phyloP scores from a whole-genome alignment of 208 protist genomes.

The Wallacemonas sp. region DNA sequence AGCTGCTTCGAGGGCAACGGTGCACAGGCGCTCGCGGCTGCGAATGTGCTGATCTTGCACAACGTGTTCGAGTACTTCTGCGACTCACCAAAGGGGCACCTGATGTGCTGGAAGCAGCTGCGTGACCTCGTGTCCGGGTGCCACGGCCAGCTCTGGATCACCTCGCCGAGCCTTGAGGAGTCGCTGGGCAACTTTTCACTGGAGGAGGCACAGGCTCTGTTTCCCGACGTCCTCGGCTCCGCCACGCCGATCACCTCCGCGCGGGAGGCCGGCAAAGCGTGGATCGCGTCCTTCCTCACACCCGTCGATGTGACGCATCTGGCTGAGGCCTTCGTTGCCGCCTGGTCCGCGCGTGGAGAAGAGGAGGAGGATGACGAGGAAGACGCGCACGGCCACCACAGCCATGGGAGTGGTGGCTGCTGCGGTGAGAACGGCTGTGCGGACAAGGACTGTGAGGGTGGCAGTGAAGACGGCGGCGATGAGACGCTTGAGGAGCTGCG shows the following conservation, averaged over 20 bases:
- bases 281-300: slow-evolving; percentile 32
- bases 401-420: background rate
- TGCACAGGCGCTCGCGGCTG: slow-evolving; percentile 26
- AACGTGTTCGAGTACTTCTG: slow-evolving; percentile 91
- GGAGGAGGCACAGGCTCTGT: slow-evolving; percentile 11
- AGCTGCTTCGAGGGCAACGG: slow-evolving; percentile 68
- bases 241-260: background rate
- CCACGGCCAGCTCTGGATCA: slow-evolving; percentile 61
- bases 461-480: slow-evolving; percentile 13
- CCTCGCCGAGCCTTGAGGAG: slow-evolving; percentile 56
- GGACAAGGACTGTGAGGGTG: background rate
- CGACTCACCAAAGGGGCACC: slow-evolving; percentile 40
- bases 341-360: slow-evolving; percentile 2
- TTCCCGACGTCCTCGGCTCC: background rate
- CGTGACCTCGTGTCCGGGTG: slow-evolving; percentile 34
- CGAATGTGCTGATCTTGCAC: slow-evolving; percentile 80
- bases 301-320: slow-evolving; percentile 23
- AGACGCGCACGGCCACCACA: background rate
- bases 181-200: slow-evolving; percentile 41
- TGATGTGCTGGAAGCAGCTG: slow-evolving; percentile 67
- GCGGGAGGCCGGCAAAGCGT: slow-evolving; percentile 3
- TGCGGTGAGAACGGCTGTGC: background rate
- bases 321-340: slow-evolving; percentile 25
- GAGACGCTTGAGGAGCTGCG: slow-evolving; percentile 26
- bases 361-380: background rate